Evolutionary conservation across 2,329 filamentous ascomycete genomes (phyloP).

Genomic region (Escovopsis sp.): DNA sequence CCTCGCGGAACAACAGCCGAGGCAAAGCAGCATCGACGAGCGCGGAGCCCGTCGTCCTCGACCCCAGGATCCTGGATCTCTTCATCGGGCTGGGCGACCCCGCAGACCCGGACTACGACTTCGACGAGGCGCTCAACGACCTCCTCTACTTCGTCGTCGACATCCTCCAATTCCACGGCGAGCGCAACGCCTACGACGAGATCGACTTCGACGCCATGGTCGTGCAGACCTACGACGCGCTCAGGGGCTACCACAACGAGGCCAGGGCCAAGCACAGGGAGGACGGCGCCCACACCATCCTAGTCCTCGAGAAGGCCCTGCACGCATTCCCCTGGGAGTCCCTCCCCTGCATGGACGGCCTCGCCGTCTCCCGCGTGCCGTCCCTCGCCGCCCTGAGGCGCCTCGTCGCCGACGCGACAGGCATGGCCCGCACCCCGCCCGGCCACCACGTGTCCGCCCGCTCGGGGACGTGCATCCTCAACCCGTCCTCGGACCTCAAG

Average conservation of each 20-base stretch:
- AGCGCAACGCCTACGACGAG: constrained; percentile 93
- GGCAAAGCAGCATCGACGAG: constrained; percentile 31
- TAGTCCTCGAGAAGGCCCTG: constrained; percentile 81
- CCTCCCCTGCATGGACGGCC: constrained; percentile 65
- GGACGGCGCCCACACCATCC: constrained; percentile 54
- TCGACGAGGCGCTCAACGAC: constrained; percentile 84
- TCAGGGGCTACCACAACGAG: constrained; percentile 59
- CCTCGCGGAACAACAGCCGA: constrained; percentile 55
- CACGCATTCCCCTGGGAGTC: constrained; percentile 96
- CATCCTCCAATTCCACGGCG: constrained; percentile 90
- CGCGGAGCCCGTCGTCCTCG: constrained; percentile 32
- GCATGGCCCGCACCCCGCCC: constrained; percentile 7
- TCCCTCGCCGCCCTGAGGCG: constrained; percentile 72
- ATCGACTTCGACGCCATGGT: constrained; percentile 91
- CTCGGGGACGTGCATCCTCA: constrained; percentile 67
- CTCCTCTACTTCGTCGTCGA: constrained; percentile 93
- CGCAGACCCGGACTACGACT: constrained; percentile 49
- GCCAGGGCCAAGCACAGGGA: constrained; percentile 26
- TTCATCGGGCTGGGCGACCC: constrained; percentile 77
- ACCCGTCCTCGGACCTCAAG: constrained; percentile 71
- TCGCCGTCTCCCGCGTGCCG: constrained; percentile 75
- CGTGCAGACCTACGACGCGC: constrained; percentile 71
- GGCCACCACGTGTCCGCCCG: constrained; percentile 41
- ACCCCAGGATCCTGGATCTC: constrained; percentile 59
- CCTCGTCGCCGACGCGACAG: constrained; percentile 44